A percentile compares a stretch with the other conserved stretches of the same genome.
phyloP scores from a whole-genome alignment of 352 stramenopile genomes.

The Phytophthora crassamura region DNA sequence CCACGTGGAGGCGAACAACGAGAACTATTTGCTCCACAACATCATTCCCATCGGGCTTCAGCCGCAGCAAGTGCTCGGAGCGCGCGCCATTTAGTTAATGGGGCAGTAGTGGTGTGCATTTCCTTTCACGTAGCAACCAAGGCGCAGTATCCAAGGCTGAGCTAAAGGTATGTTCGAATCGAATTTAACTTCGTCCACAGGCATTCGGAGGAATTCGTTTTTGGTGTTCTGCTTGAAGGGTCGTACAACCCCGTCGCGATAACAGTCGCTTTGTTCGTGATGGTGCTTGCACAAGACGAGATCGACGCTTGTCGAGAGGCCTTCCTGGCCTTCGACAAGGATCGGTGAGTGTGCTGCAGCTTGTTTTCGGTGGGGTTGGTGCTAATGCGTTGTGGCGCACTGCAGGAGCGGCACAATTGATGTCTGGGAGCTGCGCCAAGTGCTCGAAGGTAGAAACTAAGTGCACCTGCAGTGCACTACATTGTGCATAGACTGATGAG shows the following conservation, averaged over 20 bases:
- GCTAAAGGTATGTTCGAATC: not conserved
- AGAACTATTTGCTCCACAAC: constrained; percentile 85
- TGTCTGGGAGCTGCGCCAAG: constrained; percentile 92
- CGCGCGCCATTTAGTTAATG: constrained; percentile 23
- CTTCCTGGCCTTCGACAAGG: constrained; percentile 98
- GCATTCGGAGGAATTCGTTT: constrained; percentile 4
- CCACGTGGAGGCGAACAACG: constrained; percentile 81
- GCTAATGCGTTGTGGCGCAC: not conserved
- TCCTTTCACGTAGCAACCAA: not conserved
- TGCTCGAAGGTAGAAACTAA: constrained; percentile 88
- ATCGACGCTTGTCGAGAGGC: constrained; percentile 96
- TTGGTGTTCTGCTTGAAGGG: constrained; percentile 27
- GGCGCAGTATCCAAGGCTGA: not conserved
- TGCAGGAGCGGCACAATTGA: constrained; percentile 94
- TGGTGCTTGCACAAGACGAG: constrained; percentile 95
- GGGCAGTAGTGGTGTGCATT: not conserved
- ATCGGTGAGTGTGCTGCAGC: constrained; percentile 53
- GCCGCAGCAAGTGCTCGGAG: constrained; percentile 57
- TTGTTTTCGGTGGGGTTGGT: not conserved
- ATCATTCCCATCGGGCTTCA: constrained; percentile 78
- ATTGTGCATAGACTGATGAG: no score
- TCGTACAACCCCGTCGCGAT: constrained; percentile 10
- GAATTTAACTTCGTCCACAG: not conserved
- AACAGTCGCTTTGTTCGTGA: constrained; percentile 18
- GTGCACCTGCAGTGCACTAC: not conserved